Evolutionary conservation across 208 protist species (phyloP), one percentile per base, ranked within the genome.

Genomic region (Acanthamoeba culbertsoni): DNA sequence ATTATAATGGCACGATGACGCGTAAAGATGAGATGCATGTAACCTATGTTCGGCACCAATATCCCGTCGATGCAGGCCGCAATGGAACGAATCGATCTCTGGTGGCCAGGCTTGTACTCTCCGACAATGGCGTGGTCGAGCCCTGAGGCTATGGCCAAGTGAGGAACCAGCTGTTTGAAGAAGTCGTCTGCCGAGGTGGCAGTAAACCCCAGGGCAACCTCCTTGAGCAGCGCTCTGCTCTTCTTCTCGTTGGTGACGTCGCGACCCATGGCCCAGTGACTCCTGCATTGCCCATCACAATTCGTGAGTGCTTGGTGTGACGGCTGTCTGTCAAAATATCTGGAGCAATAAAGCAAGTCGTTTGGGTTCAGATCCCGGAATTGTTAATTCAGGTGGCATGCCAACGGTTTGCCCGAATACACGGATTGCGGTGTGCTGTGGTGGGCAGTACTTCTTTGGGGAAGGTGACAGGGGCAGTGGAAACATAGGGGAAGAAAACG

Each of bases 91-190:
- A 89, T 65, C 10, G 46, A 65, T 31, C 28, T 84, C 23, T 40
- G 79, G 1, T 33, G 23, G 0, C 55, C 51, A 6, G 51, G 79
- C 33, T 35, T 26, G 37, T 68, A 65, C 35, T 89, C 79, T 18
- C 79, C 79, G 31, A 89, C 79, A 28, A 89, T 59, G 28, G 79
- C 79, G 79, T 89, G 79, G 23, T 89, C 79, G 14, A 89, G 55
- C 12, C 79, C 79, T 0, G 79, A 68, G 10, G 79, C 55, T 5
- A 14, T 1, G 33, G 45, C 31, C 46, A 89, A 33, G 51, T 89
- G 79, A 28, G 28, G 42, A 4, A 89, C 79, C 18, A 89, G 79
- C 26, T 65, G 46, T 48, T 89, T 6, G 26, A 89, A 89, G 55
- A 89, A 89, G 51, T 89, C 51, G 40, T 89, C 79, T n/a, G 79